Evolutionary conservation across 2,329 filamentous ascomycete genomes (phyloP), one percentile per base, ranked within the genome.

Genomic region (Cladosporium phlei): DNA sequence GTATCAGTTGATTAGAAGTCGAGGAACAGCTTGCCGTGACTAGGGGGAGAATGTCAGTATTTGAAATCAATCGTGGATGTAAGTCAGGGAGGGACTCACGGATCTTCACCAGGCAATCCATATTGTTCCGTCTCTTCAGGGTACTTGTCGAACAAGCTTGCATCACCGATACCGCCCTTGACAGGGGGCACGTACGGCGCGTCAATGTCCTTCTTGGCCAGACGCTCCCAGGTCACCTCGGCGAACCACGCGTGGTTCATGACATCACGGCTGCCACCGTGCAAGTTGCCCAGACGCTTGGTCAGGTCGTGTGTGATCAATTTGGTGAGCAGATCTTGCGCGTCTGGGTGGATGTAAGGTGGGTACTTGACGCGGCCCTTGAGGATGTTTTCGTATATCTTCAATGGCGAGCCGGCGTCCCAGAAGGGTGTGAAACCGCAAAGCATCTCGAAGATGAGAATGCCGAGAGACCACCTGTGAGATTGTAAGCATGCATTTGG

Each of bases 301-400:
- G 93, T 96, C 57, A 98, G 74, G 65, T 98, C 93, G 27, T 86
- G 80, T 20, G 93, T 98, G 68, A 98, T 97, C 58, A 98, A 77
- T 59, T 89, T 86, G 62, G 93, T 85, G 27, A 98, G 80, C 48
- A 98, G 76, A 66, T 97, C 87, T 64, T 95, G 89, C 0, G 93
- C 93, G 64, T 97, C 93, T 1, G 86, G 83, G 64, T 97, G 88
- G 60, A 98, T 87, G 66, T 97, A 98, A 5, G 87, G 85, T 45
- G 93, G 93, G 66, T 97, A 98, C 71, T 96, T 97, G 68, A 98
- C 87, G 59, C 86, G 85, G 50, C 91, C 93, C 63, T 89, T 90
- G 54, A 98, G 79, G 61, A 98, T 98, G 67, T 98, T 98, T 73
- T 98, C 93, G 72, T 98, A 98, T 62, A 98, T 98, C 71, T 95